Percentiles rank a stretch among this genome's conserved stretches.
These are phyloP conservation scores for Tetracladium maxilliforme DNA, from an alignment of 2,329 filamentous ascomycete species.

Conservation along the genomic window DNA sequence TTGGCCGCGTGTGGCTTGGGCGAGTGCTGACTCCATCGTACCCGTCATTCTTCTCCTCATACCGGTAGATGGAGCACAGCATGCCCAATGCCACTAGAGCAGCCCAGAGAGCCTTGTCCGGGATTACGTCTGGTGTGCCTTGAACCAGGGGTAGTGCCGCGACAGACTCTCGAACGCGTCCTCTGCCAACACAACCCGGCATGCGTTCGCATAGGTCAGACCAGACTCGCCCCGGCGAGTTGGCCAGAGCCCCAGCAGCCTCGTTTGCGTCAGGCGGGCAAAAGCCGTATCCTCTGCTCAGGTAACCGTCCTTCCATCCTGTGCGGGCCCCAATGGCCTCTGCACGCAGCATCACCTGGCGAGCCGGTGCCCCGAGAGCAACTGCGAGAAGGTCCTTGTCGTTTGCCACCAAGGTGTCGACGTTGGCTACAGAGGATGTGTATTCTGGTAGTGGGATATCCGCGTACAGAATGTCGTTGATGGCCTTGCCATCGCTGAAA, in stretches of 20 bases:
- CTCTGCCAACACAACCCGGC: conserved; percentile 32
- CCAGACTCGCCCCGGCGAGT: conserved; percentile 36
- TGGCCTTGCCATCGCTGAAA: conserved; percentile 14
- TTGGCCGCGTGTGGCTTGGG: conserved; percentile 16
- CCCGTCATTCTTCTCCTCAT: conserved; percentile 35
- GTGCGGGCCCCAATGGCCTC: conserved; percentile 33
- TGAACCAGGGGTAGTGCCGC: conserved; percentile 31
- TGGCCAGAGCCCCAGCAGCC: conserved; percentile 26
- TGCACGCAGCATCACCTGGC: conserved; percentile 35
- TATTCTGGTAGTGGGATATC: conserved; percentile 24
- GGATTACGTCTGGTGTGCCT: conserved; percentile 31
- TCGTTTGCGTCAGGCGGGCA: conserved; percentile 34
- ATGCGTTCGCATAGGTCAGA: conserved; percentile 36
- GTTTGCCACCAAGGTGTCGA: conserved; percentile 28
- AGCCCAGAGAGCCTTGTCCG: conserved; percentile 35
- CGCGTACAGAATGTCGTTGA: conserved; percentile 31
- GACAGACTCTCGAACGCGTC: conserved; percentile 32
- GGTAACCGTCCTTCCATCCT: conserved; percentile 37
- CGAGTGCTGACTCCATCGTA: conserved; percentile 26
- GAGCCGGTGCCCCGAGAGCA: conserved; percentile 35
- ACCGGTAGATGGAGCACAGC: conserved; percentile 36
- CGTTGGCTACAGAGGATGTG: conserved; percentile 23
- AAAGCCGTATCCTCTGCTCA: conserved; percentile 34
- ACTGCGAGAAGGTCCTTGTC: conserved; percentile 34
- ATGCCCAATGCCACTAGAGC: conserved; percentile 35